phyloP scores from a whole-genome alignment of 495 filamentous ascomycete genomes.

The Xylaria longipes region DNA sequence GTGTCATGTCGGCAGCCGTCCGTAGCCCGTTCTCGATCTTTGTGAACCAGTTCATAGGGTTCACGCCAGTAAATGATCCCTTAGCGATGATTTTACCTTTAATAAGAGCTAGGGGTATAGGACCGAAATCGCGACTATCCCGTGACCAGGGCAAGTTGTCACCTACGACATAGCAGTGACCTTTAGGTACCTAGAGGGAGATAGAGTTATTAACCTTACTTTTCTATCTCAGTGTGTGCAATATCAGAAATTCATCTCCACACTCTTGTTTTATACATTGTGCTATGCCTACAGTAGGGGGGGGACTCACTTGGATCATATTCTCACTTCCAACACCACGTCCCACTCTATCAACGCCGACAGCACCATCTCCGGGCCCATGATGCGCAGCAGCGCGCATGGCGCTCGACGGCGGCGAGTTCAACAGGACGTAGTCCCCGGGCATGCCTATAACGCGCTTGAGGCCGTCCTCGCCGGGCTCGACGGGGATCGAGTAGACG shows the following conservation, averaged over 20 bases:
- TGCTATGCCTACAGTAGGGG: not conserved
- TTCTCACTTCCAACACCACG: slow-evolving; percentile 39
- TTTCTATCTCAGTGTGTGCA: not conserved
- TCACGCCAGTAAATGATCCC: slow-evolving; percentile 52
- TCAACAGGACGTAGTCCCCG: slow-evolving; percentile 85
- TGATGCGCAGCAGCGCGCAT: slow-evolving; percentile 25
- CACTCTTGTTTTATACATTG: not conserved
- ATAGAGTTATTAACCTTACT: not conserved
- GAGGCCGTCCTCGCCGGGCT: slow-evolving; percentile 64
- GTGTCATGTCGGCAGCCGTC: slow-evolving; percentile 11
- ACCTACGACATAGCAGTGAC: slow-evolving; percentile 87
- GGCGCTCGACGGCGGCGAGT: slow-evolving; percentile 55
- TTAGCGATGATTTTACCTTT: slow-evolving; percentile 83
- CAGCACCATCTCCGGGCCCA: not conserved
- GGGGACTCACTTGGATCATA: slow-evolving; percentile 78
- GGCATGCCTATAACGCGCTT: slow-evolving; percentile 88
- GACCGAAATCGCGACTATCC: slow-evolving; percentile 86
- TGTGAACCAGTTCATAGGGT: slow-evolving; percentile 60
- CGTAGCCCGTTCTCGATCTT: slow-evolving; percentile 43
- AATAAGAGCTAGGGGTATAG: slow-evolving; percentile 82
- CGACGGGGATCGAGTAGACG: slow-evolving; percentile 73
- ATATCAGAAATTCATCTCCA: not conserved
- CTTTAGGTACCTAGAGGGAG: slow-evolving; percentile 72
- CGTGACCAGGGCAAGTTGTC: slow-evolving; percentile 84
- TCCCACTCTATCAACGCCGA: slow-evolving; percentile 10